These are phyloP conservation scores for Trichosporon ovoides DNA, from an alignment of 1,284 basidiomycete genomes.

Conservation along the genomic window DNA sequence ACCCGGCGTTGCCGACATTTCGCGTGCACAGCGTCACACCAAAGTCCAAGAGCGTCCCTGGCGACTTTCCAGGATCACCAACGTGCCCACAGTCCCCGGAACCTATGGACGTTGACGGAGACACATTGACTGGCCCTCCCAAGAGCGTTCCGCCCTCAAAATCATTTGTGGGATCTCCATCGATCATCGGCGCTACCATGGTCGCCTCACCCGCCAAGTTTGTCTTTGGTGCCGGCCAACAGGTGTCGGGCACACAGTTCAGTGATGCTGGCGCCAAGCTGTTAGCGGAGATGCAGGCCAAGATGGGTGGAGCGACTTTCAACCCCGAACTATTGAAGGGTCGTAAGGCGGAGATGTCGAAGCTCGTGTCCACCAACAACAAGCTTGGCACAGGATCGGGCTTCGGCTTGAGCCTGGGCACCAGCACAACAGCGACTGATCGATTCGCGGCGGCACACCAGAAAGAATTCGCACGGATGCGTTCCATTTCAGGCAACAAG, in stretches of 20 bases:
- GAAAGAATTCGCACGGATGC: conserved; percentile 40
- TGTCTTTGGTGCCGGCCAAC: conserved; percentile 26
- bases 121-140: conserved; percentile 9
- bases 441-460: conserved; percentile 40
- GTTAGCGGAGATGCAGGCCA: conserved; percentile 41
- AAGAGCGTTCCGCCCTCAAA: neutral
- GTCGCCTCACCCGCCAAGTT: conserved; percentile 14
- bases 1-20: neutral
- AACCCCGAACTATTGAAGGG: conserved; percentile 42
- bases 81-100: neutral
- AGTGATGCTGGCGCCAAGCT: conserved; percentile 33
- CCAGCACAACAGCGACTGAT: conserved; percentile 17
- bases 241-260: conserved; percentile 33
- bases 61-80: conserved; percentile 16
- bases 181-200: conserved; percentile 1
- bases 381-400: conserved; percentile 24
- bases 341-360: conserved; percentile 34
- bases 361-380: conserved; percentile 31
- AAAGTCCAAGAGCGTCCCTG: conserved; percentile 15
- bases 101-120: neutral
- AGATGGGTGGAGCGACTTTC: conserved; percentile 28
- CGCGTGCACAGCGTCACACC: neutral
- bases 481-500: neutral
- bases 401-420: conserved; percentile 27
- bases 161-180: conserved; percentile 1